Evolutionary conservation across 2,329 filamentous ascomycete genomes (phyloP).

Genomic region (Coniochaeta sp.): DNA sequence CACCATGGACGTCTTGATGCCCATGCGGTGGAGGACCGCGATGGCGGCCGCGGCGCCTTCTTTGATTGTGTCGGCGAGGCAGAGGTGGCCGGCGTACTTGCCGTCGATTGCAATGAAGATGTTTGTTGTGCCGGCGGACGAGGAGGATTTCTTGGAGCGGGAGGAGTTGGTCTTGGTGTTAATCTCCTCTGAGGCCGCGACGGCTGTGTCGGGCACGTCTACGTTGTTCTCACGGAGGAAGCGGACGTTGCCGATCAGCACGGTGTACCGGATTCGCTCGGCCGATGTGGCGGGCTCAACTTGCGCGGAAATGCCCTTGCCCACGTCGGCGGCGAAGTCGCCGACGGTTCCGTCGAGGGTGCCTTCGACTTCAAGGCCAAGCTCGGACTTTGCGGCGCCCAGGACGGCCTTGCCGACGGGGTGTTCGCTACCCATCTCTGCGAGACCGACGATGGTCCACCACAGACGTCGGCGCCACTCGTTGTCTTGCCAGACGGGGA

Average conservation of each 20-base stretch:
- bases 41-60: constrained; percentile 75
- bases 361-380: constrained; percentile 64
- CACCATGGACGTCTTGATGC: constrained; percentile 81
- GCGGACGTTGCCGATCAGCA: constrained; percentile 75
- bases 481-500: constrained; percentile 59
- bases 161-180: constrained; percentile 35
- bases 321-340: constrained; percentile 76
- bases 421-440: constrained; percentile 93
- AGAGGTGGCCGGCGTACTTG: constrained; percentile 72
- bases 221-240: constrained; percentile 70
- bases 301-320: constrained; percentile 73
- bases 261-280: constrained; percentile 64
- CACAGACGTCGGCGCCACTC: constrained; percentile 68
- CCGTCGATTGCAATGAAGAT: constrained; percentile 88
- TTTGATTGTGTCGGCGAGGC: constrained; percentile 86
- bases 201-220: constrained; percentile 53
- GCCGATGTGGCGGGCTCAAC: constrained; percentile 67
- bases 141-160: constrained; percentile 22
- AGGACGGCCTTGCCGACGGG: constrained; percentile 89
- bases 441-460: constrained; percentile 95
- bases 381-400: constrained; percentile 63
- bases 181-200: constrained; percentile 54
- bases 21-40: constrained; percentile 73
- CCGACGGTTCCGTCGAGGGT: constrained; percentile 76
- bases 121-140: constrained; percentile 67